Evolutionary conservation across 73 alveolate species (phyloP).

Genomic region (Stentor coeruleus): DNA sequence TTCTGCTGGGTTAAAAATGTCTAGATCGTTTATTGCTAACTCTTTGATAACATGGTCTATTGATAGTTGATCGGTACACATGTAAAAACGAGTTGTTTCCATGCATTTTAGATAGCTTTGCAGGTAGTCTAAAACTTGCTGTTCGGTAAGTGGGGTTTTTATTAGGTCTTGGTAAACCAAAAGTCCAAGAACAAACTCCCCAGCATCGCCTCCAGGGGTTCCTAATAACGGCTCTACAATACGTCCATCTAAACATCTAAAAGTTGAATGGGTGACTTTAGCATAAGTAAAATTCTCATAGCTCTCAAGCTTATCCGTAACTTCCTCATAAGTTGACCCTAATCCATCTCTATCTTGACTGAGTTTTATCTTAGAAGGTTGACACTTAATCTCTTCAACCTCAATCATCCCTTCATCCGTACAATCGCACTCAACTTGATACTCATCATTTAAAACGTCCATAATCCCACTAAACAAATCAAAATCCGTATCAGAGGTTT

Average conservation of each 20-base stretch:
- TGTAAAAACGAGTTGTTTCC: constrained; percentile 50
- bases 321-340: not conserved
- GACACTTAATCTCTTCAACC: constrained; percentile 40
- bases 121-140: not conserved
- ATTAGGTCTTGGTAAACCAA: constrained; percentile 45
- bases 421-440: constrained; percentile 21
- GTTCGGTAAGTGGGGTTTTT: not conserved
- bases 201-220: constrained; percentile 86
- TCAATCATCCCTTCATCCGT: constrained; percentile 25
- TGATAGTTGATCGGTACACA: constrained; percentile 76
- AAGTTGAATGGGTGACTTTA: not conserved
- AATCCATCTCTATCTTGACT: constrained; percentile 8
- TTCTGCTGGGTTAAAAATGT: constrained; percentile 10
- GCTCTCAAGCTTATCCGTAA: not conserved
- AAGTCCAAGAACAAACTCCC: constrained; percentile 68
- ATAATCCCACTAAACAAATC: constrained; percentile 7
- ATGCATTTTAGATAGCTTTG: constrained; percentile 33
- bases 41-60: constrained; percentile 51
- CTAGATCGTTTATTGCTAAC: constrained; percentile 47
- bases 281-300: constrained; percentile 7
- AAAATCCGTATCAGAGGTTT: not conserved
- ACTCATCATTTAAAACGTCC: not conserved
- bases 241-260: constrained; percentile 73
- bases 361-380: not conserved
- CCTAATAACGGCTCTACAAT: constrained; percentile 37